Base-by-base conservation (phyloP, 768 basidiomycete genomes). In the Cystobasidiopsis lactophilus region DNA sequence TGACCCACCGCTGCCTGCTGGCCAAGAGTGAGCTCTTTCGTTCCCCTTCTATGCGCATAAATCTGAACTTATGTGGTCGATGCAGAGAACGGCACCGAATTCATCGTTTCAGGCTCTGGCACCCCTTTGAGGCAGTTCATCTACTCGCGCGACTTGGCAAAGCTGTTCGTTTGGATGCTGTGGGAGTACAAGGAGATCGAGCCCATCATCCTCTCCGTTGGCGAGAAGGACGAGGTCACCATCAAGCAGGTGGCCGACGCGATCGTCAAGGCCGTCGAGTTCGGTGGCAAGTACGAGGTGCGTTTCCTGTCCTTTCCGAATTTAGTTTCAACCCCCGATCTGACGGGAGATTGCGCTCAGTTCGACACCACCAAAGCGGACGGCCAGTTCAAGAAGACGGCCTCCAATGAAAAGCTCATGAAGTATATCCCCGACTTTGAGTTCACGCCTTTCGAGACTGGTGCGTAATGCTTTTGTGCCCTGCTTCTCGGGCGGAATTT, bases 51-150 rank as follows among this genome's bases (percentile, higher is more conserved):
- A 48, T 10, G 16, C 18, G 29, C 3, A 27, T 37, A 24, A 5
- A 13, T 16, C 48, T 56, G 16, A 56, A 49, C 38, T 30, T 18
- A 44, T n/a, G n/a, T n/a, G n/a, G n/a, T n/a, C n/a, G n/a, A n/a
- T 45, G 2, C 66, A 77, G 78, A 85, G 70, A 84, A 82, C 67
- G 73, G 72, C 54, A 84, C 82, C 0, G 79, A 82, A 3, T 89
- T 95, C 68, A 71, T 78, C 49, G 82, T 91, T n/a, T 69, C 78
- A 47, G 89, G 89, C 11, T 81, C 84, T 0, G 89, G 89, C 31
- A 85, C 80, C 59, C 89, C 89, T 5, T 74, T 93, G 33, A 77
- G 89, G n/a, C 89, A 95, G 66, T 95, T 95, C 66, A 89, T 93
- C 67, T 95, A 86, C 69, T 93, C 89, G n/a, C 72, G 76, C 46